These are phyloP conservation scores for Fusarium temperatum DNA, from an alignment of 2,329 filamentous ascomycete species.

Conservation along the genomic window DNA sequence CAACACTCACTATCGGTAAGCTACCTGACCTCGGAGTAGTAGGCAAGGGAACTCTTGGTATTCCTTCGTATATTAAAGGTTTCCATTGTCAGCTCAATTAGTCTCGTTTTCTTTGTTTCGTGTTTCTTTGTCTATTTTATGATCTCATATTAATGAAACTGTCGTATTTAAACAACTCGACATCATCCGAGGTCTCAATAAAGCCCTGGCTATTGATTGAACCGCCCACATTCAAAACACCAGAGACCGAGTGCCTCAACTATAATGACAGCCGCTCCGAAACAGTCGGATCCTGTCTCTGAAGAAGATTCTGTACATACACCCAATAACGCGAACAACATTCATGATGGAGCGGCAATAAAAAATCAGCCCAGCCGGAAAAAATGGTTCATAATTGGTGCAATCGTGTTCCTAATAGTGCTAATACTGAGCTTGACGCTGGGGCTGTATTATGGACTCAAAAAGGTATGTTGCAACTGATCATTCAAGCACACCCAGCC, in stretches of 20 bases:
- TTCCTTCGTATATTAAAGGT: neutral
- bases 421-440: slow-evolving; percentile 26
- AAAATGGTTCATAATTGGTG: slow-evolving; percentile 24
- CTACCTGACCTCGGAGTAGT: neutral
- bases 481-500: neutral
- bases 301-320: slow-evolving; percentile 17
- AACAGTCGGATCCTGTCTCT: neutral
- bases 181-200: neutral
- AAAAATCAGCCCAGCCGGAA: slow-evolving; percentile 7
- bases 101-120: neutral
- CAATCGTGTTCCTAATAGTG: neutral
- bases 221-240: neutral
- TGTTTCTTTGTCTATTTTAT: neutral
- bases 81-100: neutral
- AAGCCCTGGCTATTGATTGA: neutral
- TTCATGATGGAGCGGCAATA: neutral
- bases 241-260: slow-evolving; percentile 1
- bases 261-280: slow-evolving; percentile 16
- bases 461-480: slow-evolving; percentile 19
- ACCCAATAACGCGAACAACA: neutral
- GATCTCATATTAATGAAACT: neutral
- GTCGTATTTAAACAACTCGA: neutral
- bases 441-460: slow-evolving; percentile 36
- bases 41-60: slow-evolving; percentile 9
- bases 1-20: neutral